Evolutionary conservation across 805 yeast species (phyloP).

Genomic region (Ogataea minuta): DNA sequence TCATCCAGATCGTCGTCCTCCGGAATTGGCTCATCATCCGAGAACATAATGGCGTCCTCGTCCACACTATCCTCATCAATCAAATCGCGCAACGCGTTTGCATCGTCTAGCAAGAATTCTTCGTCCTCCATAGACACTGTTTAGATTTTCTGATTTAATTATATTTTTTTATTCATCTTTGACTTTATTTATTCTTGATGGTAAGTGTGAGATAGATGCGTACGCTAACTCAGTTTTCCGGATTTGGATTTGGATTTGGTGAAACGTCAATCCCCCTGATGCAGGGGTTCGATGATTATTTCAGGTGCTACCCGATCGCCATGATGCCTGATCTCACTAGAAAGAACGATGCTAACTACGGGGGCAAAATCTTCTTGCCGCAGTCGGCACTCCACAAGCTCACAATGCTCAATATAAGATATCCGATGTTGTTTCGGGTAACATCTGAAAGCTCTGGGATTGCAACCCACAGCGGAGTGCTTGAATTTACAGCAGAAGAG

Average conservation of each 20-base stretch:
- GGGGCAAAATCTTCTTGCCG: slow-evolving; percentile 95
- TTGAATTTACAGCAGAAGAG: slow-evolving; percentile 96
- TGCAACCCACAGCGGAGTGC: slow-evolving; percentile 86
- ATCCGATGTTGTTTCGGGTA: slow-evolving; percentile 92
- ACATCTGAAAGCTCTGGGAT: slow-evolving; percentile 56
- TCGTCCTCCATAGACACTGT: slow-evolving; percentile 18
- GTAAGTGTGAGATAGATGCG: slow-evolving; percentile 2
- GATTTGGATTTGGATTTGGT: slow-evolving; percentile 23
- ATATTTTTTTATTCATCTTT: neutral
- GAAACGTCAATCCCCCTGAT: slow-evolving; percentile 20
- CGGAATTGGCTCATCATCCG: slow-evolving; percentile 11
- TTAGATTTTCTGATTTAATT: neutral
- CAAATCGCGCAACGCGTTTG: slow-evolving; percentile 29
- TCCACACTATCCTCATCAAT: slow-evolving; percentile 22
- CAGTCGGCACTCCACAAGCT: slow-evolving; percentile 87
- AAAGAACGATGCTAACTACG: slow-evolving; percentile 79
- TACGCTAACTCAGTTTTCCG: slow-evolving; percentile 25
- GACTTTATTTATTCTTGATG: neutral
- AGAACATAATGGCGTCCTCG: slow-evolving; percentile 18
- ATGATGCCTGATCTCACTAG: slow-evolving; percentile 80
- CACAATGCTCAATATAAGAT: slow-evolving; percentile 86
- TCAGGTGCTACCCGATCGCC: slow-evolving; percentile 86
- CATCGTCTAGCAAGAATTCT: slow-evolving; percentile 25
- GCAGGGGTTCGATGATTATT: slow-evolving; percentile 71
- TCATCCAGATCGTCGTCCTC: slow-evolving; percentile 31